phyloP scores from a whole-genome alignment of 768 basidiomycete species.

The Leucosporidium yakuticum region DNA sequence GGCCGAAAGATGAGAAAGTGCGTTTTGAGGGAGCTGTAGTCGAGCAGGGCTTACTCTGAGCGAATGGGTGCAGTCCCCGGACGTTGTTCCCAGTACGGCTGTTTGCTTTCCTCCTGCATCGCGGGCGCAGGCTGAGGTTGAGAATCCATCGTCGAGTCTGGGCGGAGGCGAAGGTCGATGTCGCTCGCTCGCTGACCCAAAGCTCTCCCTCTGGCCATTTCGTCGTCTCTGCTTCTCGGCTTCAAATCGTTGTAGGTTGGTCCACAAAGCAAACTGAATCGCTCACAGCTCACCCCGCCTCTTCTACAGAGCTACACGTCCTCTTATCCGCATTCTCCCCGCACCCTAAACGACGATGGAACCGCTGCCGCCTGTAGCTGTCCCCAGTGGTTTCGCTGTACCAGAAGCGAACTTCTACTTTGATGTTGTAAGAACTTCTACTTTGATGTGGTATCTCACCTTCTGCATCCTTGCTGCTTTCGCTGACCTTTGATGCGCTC shows the following conservation, averaged over 20 bases:
- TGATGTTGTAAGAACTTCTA: neutral
- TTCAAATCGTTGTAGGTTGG: no score
- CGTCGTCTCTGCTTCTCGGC: neutral
- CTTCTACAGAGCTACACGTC: no score
- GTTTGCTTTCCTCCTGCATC: neutral
- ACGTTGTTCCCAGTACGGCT: neutral
- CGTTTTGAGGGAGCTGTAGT: neutral
- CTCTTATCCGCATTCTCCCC: neutral
- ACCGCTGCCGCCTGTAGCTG: neutral
- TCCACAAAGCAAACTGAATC: no score
- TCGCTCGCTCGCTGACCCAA: neutral
- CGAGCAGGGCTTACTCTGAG: constrained; percentile 2
- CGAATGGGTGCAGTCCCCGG: constrained; percentile 5
- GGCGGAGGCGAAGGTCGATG: neutral
- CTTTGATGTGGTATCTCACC: no score
- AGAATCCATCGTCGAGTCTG: neutral
- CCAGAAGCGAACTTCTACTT: neutral
- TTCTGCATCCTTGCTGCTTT: no score
- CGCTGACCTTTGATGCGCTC: neutral
- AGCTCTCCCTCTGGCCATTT: neutral
- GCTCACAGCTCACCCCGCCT: no score
- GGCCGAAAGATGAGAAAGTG: neutral
- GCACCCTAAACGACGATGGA: neutral
- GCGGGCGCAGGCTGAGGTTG: neutral
- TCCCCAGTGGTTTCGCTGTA: neutral